Evolutionary conservation across 768 basidiomycete species (phyloP), one percentile per base, ranked within the genome.

Genomic region (Coprinopsis marcescibilis): DNA sequence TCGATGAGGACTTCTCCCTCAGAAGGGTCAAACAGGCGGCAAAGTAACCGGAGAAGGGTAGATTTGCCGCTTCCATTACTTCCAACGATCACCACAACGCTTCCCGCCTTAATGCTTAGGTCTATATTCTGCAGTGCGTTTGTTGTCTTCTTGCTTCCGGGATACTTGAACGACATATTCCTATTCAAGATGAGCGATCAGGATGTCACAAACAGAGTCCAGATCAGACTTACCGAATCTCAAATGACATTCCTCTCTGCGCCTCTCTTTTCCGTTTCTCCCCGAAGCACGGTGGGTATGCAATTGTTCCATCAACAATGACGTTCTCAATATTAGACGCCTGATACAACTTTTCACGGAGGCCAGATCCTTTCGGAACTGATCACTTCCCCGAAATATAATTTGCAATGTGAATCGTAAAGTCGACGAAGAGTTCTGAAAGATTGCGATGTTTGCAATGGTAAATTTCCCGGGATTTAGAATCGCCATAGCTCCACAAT

Each of bases 291-390:
- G 10, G 17, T 10, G 47, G 53, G 24, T 55, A 58, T 2, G 75
- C 65, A 11, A 81, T 46, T 0, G 48, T 58, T 7, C 81, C 81
- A 46, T 85, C 83, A 10, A 59, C 48, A 13, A 89, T 59, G 33
- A 67, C 68, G 54, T 88, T 87, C 2, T 64, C 68, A 30, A 87
- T 79, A 21, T 76, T 72, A 11, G 61, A 62, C 13, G 83, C 66
- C 38, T 23, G 21, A 17, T 51, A 51, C 29, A 51, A 2, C 37
- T 35, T 29, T 32, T 37, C 12, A 46, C 12, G 4, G 29, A 6
- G 3, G 26, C 20, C 2, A 51, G 14, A 15, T 30, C 25, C 5
- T 26, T 32, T 32, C 24, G 29, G 17, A 42, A 32, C 11, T 38
- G 21, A 14, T 35, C 17, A 6, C 15, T 38, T 13, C 35, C 33